A percentile compares a stretch with the other conserved stretches of the same genome.
Evolutionary conservation across 306 rosid genomes (phyloP).

Genomic region (Corylus avellana): DNA sequence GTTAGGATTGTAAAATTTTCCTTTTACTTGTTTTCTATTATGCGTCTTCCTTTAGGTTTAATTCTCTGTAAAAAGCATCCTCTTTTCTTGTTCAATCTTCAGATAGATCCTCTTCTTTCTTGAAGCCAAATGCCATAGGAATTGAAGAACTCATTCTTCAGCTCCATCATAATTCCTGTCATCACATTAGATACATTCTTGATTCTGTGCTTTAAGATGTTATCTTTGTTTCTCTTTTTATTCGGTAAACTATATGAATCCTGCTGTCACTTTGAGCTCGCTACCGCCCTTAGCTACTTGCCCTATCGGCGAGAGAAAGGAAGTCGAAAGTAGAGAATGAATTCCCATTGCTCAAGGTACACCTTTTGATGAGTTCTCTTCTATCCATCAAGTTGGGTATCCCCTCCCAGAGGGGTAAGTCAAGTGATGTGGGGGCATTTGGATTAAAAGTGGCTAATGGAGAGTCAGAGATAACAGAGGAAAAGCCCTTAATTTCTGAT

Average conservation of each 20-base stretch:
- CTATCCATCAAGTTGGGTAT: neutral
- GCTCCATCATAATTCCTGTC: neutral
- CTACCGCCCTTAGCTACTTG: too few relatives aligned
- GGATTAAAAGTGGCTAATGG: neutral
- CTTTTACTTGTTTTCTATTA: neutral
- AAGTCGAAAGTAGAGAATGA: too few relatives aligned
- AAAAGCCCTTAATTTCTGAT: neutral
- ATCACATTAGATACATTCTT: neutral
- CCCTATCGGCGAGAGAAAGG: too few relatives aligned
- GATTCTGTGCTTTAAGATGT: neutral
- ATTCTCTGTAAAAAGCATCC: neutral
- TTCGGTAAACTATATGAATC: neutral
- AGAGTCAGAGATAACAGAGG: neutral
- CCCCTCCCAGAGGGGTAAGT: neutral
- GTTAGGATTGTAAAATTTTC: neutral
- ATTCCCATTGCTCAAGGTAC: neutral
- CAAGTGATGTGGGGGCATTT: neutral
- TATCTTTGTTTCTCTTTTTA: neutral
- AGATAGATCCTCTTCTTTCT: neutral
- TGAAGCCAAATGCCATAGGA: neutral
- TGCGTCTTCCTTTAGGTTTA: neutral
- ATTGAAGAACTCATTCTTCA: too few relatives aligned
- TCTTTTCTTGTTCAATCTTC: neutral
- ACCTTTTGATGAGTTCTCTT: slow-evolving; percentile 6
- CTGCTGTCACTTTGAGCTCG: neutral